Evolutionary conservation across 1,284 basidiomycete species (phyloP).

Genomic region (Pseudozyma tsukubaensis): DNA sequence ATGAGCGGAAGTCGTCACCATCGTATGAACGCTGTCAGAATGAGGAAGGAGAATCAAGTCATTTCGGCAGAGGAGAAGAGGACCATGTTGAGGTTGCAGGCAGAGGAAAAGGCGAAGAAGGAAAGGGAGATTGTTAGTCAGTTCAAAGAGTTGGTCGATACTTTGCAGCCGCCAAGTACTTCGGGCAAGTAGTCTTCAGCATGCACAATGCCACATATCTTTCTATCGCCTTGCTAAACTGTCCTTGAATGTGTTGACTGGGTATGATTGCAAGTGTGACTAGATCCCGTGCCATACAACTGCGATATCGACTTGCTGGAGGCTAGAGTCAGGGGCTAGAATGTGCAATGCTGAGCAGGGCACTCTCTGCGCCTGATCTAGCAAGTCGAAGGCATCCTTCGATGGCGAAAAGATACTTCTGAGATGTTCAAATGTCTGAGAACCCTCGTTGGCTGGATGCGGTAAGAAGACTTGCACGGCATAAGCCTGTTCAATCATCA

Average conservation of each 20-base stretch:
- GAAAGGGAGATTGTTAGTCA: conserved; percentile 74
- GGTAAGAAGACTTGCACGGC: conserved; percentile 27
- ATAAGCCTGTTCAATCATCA: conserved; percentile 5
- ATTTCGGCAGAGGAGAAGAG: conserved; percentile 94
- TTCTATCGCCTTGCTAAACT: too few species aligned
- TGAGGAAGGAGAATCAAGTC: conserved; percentile 98
- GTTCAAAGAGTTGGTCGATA: conserved; percentile 64
- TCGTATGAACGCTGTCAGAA: conserved; percentile 90
- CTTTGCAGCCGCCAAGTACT: conserved; percentile 21
- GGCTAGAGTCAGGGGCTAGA: conserved; percentile 5
- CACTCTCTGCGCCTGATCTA: conserved; percentile 9
- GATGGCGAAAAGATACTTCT: background rate
- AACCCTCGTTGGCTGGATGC: background rate
- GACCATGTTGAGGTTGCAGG: conserved; percentile 89
- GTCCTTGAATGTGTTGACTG: too few species aligned
- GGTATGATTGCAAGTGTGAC: background rate
- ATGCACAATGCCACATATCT: too few species aligned
- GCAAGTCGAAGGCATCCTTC: background rate
- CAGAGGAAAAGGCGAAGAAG: conserved; percentile 88
- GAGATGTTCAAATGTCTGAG: too few species aligned
- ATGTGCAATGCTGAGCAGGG: conserved; percentile 26
- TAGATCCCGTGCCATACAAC: conserved; percentile 48
- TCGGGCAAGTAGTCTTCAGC: background rate
- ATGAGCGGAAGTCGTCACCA: conserved; percentile 93
- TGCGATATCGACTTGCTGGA: conserved; percentile 18